These are phyloP conservation scores for Vigna hirtella DNA, from an alignment of 306 rosid genomes.

Conservation along the genomic window DNA sequence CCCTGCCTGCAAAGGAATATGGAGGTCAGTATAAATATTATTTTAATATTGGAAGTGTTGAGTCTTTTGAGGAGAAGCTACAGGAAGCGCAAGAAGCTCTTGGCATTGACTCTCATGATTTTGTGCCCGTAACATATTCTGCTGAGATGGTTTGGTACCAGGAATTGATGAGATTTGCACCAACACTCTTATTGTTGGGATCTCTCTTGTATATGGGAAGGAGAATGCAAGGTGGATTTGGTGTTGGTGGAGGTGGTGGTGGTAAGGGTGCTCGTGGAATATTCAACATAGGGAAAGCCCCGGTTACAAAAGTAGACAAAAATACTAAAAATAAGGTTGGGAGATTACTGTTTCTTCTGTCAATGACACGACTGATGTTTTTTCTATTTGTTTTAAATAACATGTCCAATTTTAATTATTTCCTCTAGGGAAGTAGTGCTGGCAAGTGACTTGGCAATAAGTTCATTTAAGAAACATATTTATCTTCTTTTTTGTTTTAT, in stretches of 20 bases:
- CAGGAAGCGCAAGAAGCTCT: constrained; percentile 95
- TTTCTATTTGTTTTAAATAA: constrained; percentile 26
- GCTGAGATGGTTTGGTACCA: constrained; percentile 80
- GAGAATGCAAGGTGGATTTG: constrained; percentile 86
- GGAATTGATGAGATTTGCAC: constrained; percentile 79
- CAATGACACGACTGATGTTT: constrained; percentile 2
- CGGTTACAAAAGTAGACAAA: constrained; percentile 85
- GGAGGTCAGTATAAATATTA: constrained; percentile 77
- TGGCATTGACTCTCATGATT: constrained; percentile 82
- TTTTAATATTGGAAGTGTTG: constrained; percentile 93
- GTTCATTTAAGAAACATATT: constrained; percentile 13
- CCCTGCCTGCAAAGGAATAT: constrained; percentile 55
- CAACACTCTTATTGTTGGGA: constrained; percentile 77
- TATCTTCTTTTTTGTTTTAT: constrained; percentile 8
- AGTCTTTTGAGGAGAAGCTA: constrained; percentile 94
- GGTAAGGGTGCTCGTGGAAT: constrained; percentile 84
- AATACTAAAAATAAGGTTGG: constrained; percentile 87
- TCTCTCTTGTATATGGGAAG: constrained; percentile 71
- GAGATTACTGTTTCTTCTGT: constrained; percentile 5
- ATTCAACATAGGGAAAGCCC: constrained; percentile 95
- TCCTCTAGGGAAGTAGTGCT: neutral
- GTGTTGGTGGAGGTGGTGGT: constrained; percentile 74
- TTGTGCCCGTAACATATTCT: constrained; percentile 85
- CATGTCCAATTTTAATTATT: constrained; percentile 12
- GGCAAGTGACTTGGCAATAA: neutral